Evolutionary conservation across 768 basidiomycete species (phyloP), one percentile per base, ranked within the genome.

Genomic region (Phanerochaete sordida): DNA sequence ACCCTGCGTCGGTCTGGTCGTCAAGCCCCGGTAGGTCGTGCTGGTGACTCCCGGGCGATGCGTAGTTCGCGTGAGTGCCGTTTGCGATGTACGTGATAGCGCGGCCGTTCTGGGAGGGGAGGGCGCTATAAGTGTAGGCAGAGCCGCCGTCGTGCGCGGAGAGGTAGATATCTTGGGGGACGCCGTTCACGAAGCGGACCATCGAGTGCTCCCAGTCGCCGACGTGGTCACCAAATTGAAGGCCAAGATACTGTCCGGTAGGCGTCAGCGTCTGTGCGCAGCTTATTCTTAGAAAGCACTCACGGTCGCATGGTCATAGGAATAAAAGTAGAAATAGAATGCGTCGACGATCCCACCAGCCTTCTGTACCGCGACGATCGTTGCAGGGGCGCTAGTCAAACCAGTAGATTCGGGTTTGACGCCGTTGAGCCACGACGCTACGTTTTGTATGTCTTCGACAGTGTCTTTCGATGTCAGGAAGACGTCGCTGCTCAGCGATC

Each of bases 201-300:
- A 72, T 73, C 43, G 64, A 66, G 62, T 74, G 72, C 62, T 74
- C 72, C 72, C 71, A 73, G 61, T 74, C 73, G 2, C 73, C 73
- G 53, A 74, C 69, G 53, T 72, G 71, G 50, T 69, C 66, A 21
- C 71, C 72, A 30, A 70, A 68, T 47, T 62, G 61, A 19, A 66
- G 54, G 47, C 62, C 69, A 28, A 70, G 65, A 21, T 68, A 66
- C 63, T 67, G 50, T 30, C 16, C 11, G 13, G 5, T 2, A 3
- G 39, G 13, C 24, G 30, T 50, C 13, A 47, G 23, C 44, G 30
- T 21, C 12, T 11, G 15, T 12, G 44, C 44, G 13, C 27, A 4
- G 23, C 7, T 2, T 24, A 44, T 24, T 27, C 8, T 7, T 35
- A 16, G 11, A 44, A 37, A 46, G 33, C 1, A 37, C 60, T 24